phyloP scores from a whole-genome alignment of 495 filamentous ascomycete genomes.

The Symbiotaphrina buchneri region DNA sequence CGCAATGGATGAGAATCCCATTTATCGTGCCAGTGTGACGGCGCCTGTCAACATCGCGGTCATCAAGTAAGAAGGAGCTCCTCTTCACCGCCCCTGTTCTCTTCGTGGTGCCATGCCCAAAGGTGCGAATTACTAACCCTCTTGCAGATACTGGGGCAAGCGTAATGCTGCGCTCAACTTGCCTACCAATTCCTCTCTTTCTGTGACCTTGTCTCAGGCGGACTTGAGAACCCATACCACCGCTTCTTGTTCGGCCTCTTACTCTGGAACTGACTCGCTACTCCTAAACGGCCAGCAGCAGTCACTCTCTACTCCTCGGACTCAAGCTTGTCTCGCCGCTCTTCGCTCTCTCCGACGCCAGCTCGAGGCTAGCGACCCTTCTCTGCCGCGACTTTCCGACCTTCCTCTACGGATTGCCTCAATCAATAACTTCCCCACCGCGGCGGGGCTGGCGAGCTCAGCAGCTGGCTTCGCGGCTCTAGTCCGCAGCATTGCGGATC shows the following conservation, averaged over 20 bases:
- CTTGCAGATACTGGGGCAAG: slow-evolving; percentile 85
- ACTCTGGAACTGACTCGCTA: slow-evolving; percentile 48
- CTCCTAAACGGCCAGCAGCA: slow-evolving; percentile 65
- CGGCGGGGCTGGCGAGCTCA: slow-evolving; percentile 80
- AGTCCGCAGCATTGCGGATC: slow-evolving; percentile 74
- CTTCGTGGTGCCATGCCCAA: slow-evolving; percentile 1
- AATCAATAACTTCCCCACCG: slow-evolving; percentile 97
- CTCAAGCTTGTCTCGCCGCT: slow-evolving; percentile 73
- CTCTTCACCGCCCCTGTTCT: slow-evolving; percentile 5
- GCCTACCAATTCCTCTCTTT: slow-evolving; percentile 92
- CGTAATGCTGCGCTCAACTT: slow-evolving; percentile 81
- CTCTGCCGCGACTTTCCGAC: slow-evolving; percentile 53
- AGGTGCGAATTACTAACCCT: neutral
- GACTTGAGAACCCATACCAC: slow-evolving; percentile 93
- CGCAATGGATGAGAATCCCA: slow-evolving; percentile 20
- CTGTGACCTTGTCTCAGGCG: slow-evolving; percentile 80
- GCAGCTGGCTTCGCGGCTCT: slow-evolving; percentile 92
- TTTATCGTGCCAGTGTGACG: slow-evolving; percentile 85
- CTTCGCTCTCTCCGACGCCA: slow-evolving; percentile 52
- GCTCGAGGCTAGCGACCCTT: slow-evolving; percentile 46
- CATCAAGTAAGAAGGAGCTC: slow-evolving; percentile 60
- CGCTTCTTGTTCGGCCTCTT: slow-evolving; percentile 66
- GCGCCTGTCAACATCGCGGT: slow-evolving; percentile 98
- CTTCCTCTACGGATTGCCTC: slow-evolving; percentile 64
- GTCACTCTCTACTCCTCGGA: slow-evolving; percentile 67